These are phyloP conservation scores for Fulvia fulva DNA, from an alignment of 2,329 filamentous ascomycete genomes.

Conservation along the genomic window DNA sequence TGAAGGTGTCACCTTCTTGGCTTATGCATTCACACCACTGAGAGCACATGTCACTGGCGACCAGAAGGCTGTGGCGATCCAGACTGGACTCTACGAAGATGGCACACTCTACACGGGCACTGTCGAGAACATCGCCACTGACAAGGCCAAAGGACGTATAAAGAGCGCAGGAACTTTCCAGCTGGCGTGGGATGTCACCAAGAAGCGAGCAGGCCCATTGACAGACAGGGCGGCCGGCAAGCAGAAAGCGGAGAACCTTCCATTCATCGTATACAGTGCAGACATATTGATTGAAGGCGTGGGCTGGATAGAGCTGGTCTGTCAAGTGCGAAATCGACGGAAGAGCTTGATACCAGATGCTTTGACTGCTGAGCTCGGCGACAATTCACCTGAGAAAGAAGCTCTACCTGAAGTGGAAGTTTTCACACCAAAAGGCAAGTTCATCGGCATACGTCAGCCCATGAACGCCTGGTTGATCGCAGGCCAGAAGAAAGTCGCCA, in stretches of 20 bases:
- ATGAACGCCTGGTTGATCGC: slow-evolving; percentile 67
- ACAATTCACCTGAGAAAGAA: slow-evolving; percentile 12
- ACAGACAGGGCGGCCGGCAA: slow-evolving; percentile 59
- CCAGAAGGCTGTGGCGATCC: slow-evolving; percentile 71
- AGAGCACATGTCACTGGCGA: slow-evolving; percentile 72
- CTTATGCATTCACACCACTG: slow-evolving; percentile 83
- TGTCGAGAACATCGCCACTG: slow-evolving; percentile 59
- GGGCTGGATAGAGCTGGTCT: slow-evolving; percentile 86
- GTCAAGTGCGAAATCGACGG: slow-evolving; percentile 61
- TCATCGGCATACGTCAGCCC: slow-evolving; percentile 62
- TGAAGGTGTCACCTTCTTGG: slow-evolving; percentile 62
- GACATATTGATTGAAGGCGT: slow-evolving; percentile 90
- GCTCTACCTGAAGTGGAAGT: slow-evolving; percentile 71
- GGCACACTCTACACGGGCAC: slow-evolving; percentile 55
- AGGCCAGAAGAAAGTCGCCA: slow-evolving; percentile 51
- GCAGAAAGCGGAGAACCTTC: slow-evolving; percentile 63
- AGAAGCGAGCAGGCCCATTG: slow-evolving; percentile 67
- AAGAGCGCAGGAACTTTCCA: slow-evolving; percentile 68
- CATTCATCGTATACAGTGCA: slow-evolving; percentile 72
- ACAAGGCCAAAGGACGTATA: slow-evolving; percentile 33
- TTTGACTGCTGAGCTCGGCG: slow-evolving; percentile 18
- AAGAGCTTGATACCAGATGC: slow-evolving; percentile 22
- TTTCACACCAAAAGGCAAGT: slow-evolving; percentile 79
- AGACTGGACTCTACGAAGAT: slow-evolving; percentile 43
- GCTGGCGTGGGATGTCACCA: slow-evolving; percentile 80